Percentiles rank a stretch among this genome's conserved stretches.
phyloP scores from a whole-genome alignment of 176 grass and related monocot genomes.

The Musa itinerans region DNA sequence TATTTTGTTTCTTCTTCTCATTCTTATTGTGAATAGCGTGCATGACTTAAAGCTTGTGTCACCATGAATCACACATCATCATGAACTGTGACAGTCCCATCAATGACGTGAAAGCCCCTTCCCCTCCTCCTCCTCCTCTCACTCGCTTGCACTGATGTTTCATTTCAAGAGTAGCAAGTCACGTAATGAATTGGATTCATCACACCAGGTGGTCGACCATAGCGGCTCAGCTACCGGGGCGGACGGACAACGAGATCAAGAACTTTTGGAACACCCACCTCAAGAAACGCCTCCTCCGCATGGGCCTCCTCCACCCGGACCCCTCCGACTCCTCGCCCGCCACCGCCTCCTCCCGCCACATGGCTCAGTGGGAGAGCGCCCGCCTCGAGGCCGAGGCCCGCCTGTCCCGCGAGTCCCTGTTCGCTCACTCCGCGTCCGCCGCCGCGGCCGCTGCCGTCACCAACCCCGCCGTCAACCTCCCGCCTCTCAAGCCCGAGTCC shows the following conservation, averaged over 20 bases:
- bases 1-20: background rate
- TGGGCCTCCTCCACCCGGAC: conserved; percentile 15
- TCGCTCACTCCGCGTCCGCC: background rate
- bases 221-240: conserved; percentile 17
- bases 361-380: conserved; percentile 28
- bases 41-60: too few species aligned
- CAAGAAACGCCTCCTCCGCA: conserved; percentile 26
- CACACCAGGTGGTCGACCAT: conserved; percentile 14
- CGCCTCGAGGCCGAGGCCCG: conserved; percentile 28
- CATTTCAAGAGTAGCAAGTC: background rate
- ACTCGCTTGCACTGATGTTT: background rate
- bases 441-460: background rate
- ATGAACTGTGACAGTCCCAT: background rate
- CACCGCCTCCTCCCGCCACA: conserved; percentile 13
- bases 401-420: conserved; percentile 19
- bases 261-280: conserved; percentile 32
- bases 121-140: background rate
- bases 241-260: conserved; percentile 31
- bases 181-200: background rate
- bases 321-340: background rate
- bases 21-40: background rate
- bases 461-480: background rate
- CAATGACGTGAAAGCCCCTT: background rate
- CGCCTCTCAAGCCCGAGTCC: background rate
- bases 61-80: too few species aligned